Conservation (phyloP, 2,329 filamentous ascomycete species). For the Alternaria consortialis region DNA sequence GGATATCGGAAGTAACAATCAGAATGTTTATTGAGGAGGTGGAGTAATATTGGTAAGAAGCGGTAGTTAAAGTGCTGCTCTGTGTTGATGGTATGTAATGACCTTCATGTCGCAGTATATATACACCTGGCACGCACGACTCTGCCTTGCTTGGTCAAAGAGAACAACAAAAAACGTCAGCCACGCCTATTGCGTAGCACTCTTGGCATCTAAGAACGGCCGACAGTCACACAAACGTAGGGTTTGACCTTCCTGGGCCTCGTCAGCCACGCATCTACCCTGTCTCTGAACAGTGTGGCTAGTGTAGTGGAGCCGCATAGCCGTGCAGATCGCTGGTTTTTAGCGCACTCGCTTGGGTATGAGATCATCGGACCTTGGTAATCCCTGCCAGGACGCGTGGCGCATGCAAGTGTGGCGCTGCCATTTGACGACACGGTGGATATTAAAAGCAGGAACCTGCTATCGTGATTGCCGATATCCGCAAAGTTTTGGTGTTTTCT, state of each 20-base stretch:
- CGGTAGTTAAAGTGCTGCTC: background rate
- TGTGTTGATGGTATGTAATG: background rate
- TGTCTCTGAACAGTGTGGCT: slow-evolving; percentile 11
- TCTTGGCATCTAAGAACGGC: background rate
- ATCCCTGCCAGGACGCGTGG: slow-evolving; percentile 8
- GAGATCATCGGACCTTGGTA: slow-evolving; percentile 3
- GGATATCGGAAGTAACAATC: background rate
- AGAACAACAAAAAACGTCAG: slow-evolving; percentile 18
- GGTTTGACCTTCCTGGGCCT: slow-evolving; percentile 10
- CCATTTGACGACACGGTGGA: background rate
- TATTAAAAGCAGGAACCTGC: background rate
- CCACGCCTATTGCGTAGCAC: slow-evolving; percentile 24
- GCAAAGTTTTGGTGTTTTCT: background rate
- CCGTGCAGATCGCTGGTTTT: slow-evolving; percentile 10
- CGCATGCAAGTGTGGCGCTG: slow-evolving; percentile 11
- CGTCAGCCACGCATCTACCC: slow-evolving; percentile 12
- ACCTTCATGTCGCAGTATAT: slow-evolving; percentile 9
- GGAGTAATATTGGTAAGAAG: background rate
- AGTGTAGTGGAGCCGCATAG: slow-evolving; percentile 14
- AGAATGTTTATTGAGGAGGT: background rate
- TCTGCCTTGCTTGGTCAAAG: slow-evolving; percentile 5
- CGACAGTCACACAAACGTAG: slow-evolving; percentile 5
- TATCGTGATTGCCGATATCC: slow-evolving; percentile 6
- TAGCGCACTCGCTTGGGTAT: slow-evolving; percentile 9
- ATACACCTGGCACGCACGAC: background rate